A percentile compares a stretch with the other conserved stretches of the same genome.
Evolutionary conservation across 306 rosid species (phyloP).

Genomic region (Carpinus viminea): DNA sequence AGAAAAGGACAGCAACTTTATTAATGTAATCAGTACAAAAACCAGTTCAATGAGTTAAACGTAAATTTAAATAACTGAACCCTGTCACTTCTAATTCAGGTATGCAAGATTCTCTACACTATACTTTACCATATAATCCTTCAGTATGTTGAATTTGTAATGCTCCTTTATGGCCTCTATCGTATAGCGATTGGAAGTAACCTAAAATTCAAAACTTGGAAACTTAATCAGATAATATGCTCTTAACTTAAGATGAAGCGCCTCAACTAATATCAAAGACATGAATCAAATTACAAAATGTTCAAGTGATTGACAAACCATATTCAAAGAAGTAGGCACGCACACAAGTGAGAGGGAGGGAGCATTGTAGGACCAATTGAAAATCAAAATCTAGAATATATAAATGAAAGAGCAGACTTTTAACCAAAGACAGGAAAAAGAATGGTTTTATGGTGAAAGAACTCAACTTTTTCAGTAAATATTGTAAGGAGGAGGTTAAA

Average conservation of each 20-base stretch:
- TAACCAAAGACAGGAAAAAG: slow-evolving; percentile 11
- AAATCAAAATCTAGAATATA: slow-evolving; percentile 8
- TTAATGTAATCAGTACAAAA: slow-evolving; percentile 20
- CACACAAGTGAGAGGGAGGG: slow-evolving; percentile 10
- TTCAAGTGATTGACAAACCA: neutral
- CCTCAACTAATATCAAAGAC: neutral
- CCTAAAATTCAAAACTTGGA: slow-evolving; percentile 50
- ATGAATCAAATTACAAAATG: neutral
- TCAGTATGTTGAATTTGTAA: slow-evolving; percentile 81
- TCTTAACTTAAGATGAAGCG: neutral
- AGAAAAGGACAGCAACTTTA: slow-evolving; percentile 18
- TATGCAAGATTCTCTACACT: slow-evolving; percentile 2
- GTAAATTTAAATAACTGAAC: neutral
- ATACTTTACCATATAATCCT: slow-evolving; percentile 69
- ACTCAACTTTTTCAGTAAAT: neutral
- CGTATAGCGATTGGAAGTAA: slow-evolving; percentile 78
- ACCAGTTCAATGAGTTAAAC: slow-evolving; percentile 5
- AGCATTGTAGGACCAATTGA: slow-evolving; percentile 11
- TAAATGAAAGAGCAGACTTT: slow-evolving; percentile 13
- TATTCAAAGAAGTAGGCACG: neutral
- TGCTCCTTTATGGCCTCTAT: slow-evolving; percentile 90
- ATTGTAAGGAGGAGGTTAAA: neutral
- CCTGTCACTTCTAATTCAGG: slow-evolving; percentile 16
- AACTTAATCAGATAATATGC: slow-evolving; percentile 15
- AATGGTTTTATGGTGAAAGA: neutral